Evolutionary conservation across 768 basidiomycete genomes (phyloP).

Genomic region (Macrolepiota fuliginosa): DNA sequence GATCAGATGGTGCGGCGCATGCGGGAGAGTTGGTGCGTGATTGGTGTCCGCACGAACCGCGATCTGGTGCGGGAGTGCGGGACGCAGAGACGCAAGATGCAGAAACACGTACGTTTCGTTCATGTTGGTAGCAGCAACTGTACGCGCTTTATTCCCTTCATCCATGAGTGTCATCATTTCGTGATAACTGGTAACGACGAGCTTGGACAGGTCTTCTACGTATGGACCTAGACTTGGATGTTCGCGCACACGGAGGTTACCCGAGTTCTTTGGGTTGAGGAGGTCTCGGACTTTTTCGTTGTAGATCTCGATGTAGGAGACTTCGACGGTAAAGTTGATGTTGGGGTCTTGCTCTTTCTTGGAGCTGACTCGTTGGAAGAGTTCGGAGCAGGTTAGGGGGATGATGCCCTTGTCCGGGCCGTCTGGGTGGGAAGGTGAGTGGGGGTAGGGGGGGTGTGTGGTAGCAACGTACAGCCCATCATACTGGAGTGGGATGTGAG

Average conservation of each 20-base stretch:
- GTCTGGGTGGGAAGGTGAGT: slow-evolving; percentile 43
- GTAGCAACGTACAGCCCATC: slow-evolving; percentile 81
- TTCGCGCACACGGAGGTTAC: slow-evolving; percentile 95
- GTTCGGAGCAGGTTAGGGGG: slow-evolving; percentile 89
- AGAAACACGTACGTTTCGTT: slow-evolving; percentile 80
- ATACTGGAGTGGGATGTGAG: slow-evolving; percentile 52
- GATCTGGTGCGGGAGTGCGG: neutral
- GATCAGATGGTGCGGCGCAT: neutral
- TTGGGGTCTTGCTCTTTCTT: slow-evolving; percentile 65
- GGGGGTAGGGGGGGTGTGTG: neutral
- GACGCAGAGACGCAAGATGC: slow-evolving; percentile 10
- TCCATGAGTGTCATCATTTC: slow-evolving; percentile 99
- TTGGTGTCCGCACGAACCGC: too few species aligned
- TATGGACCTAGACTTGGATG: slow-evolving; percentile 97
- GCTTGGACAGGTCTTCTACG: slow-evolving; percentile 94
- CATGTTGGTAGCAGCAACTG: slow-evolving; percentile 99
- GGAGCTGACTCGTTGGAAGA: slow-evolving; percentile 79
- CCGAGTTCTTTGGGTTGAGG: slow-evolving; percentile 94
- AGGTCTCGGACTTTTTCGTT: slow-evolving; percentile 98
- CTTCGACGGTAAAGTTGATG: slow-evolving; percentile 87
- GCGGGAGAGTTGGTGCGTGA: too few species aligned
- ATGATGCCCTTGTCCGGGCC: slow-evolving; percentile 97
- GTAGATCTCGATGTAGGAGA: slow-evolving; percentile 99
- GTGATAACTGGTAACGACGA: slow-evolving; percentile 86
- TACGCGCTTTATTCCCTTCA: slow-evolving; percentile 98